These are phyloP conservation scores for Eucalyptus regnans DNA, from an alignment of 345 rosid genomes.

Conservation along the genomic window DNA sequence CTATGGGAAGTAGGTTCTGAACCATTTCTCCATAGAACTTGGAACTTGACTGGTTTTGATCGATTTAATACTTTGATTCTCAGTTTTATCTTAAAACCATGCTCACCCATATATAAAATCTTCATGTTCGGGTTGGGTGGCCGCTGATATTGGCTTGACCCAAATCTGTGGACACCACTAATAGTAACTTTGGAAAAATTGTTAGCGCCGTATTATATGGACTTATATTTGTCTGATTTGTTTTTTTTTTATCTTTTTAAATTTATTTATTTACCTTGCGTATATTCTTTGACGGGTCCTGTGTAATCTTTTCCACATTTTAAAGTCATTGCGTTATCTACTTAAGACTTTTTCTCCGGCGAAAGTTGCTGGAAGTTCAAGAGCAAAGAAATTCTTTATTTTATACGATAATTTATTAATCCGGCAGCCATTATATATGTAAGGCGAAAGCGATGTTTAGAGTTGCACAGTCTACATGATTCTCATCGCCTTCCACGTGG, in stretches of 20 bases:
- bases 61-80: too few relatives aligned
- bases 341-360: not conserved
- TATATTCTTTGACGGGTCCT: not conserved
- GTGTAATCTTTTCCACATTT: not conserved
- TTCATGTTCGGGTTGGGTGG: fast-evolving
- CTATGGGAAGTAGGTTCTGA: fast-evolving
- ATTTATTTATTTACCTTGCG: not conserved
- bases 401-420: not conserved
- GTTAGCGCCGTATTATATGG: not conserved
- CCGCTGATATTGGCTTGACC: fast-evolving
- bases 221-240: not conserved
- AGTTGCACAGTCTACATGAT: not conserved
- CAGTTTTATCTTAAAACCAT: too few relatives aligned
- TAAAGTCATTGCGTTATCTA: too few relatives aligned
- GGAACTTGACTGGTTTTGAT: too few relatives aligned
- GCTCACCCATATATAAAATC: too few relatives aligned
- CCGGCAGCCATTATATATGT: not conserved
- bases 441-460: not conserved
- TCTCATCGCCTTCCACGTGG: not conserved
- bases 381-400: not conserved
- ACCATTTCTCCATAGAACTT: too few relatives aligned
- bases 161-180: not conserved
- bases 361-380: not conserved
- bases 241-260: not conserved
- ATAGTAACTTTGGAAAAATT: not conserved